These are phyloP conservation scores for Entrophospora sp. DNA, from an alignment of 192 early-diverging fungal genomes.

Conservation along the genomic window DNA sequence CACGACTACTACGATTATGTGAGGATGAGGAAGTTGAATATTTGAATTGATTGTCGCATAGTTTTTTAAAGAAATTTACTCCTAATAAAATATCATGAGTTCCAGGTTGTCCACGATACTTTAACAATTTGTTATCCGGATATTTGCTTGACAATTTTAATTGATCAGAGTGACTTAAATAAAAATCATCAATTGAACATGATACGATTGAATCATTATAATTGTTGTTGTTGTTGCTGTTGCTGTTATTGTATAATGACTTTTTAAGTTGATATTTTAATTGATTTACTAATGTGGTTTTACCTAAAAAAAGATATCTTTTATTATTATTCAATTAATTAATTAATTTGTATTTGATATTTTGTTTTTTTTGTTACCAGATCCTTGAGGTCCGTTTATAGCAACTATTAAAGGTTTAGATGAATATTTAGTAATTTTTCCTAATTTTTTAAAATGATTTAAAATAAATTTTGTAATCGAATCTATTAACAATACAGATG, in stretches of 20 bases:
- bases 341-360: slow-evolving; percentile 6
- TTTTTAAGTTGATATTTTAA: slow-evolving; percentile 41
- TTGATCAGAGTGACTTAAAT: slow-evolving; percentile 66
- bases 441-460: neutral
- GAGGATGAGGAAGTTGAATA: too few relatives aligned
- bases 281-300: slow-evolving; percentile 1
- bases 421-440: too few relatives aligned
- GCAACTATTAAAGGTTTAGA: slow-evolving; percentile 55
- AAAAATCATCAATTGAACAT: slow-evolving; percentile 83
- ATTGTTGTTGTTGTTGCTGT: slow-evolving; percentile 25
- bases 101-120: slow-evolving; percentile 80
- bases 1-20: too few relatives aligned
- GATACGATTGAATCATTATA: slow-evolving; percentile 46
- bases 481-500: too few relatives aligned
- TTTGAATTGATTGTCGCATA: slow-evolving; percentile 27
- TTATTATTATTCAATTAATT: slow-evolving; percentile 7
- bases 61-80: slow-evolving; percentile 33
- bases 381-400: slow-evolving; percentile 75
- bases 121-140: slow-evolving; percentile 60
- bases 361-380: slow-evolving; percentile 34
- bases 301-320: neutral
- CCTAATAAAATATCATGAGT: slow-evolving; percentile 79
- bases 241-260: slow-evolving; percentile 39
- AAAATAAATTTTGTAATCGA: neutral
- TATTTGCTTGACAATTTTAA: slow-evolving; percentile 29